A percentile compares a stretch with the other conserved stretches of the same genome.
These are phyloP conservation scores for Chlamydomonas incerta DNA, from an alignment of 139 green algal genomes.

Conservation along the genomic window DNA sequence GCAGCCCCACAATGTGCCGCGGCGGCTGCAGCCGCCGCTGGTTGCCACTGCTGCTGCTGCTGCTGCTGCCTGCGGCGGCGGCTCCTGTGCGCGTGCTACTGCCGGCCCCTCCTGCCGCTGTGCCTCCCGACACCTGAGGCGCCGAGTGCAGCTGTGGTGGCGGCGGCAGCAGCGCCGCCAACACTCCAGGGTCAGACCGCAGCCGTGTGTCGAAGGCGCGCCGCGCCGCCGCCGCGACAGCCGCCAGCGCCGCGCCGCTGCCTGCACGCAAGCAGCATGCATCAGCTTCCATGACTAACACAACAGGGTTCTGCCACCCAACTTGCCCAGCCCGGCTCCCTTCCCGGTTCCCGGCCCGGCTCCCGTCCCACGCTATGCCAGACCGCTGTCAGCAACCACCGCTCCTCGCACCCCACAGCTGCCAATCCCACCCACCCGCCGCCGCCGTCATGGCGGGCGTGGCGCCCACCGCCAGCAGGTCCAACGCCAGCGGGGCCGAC, in stretches of 20 bases:
- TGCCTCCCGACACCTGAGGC: background rate
- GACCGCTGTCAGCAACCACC: too few relatives aligned
- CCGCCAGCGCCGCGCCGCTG: background rate
- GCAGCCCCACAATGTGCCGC: background rate
- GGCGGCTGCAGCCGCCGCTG: background rate
- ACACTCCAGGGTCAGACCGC: background rate
- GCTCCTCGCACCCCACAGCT: background rate
- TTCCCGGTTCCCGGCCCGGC: too few relatives aligned
- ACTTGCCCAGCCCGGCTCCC: too few relatives aligned
- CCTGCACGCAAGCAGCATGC: too few relatives aligned
- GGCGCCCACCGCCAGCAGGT: constrained; percentile 57
- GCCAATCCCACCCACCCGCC: background rate
- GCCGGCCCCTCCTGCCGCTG: background rate
- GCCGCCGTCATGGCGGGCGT: constrained; percentile 13
- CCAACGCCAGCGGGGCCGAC: constrained; percentile 70
- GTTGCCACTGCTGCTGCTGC: background rate
- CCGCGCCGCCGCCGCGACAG: background rate
- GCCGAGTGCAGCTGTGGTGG: too few relatives aligned
- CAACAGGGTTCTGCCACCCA: too few relatives aligned
- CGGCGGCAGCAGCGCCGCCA: background rate
- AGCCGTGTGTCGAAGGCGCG: constrained; percentile 6
- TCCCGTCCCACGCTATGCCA: too few relatives aligned
- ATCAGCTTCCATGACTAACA: too few relatives aligned
- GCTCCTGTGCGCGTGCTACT: too few relatives aligned
- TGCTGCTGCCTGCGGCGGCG: background rate